Conservation (phyloP, 805 yeast genomes). For the Candida coquimbonensis region DNA sequence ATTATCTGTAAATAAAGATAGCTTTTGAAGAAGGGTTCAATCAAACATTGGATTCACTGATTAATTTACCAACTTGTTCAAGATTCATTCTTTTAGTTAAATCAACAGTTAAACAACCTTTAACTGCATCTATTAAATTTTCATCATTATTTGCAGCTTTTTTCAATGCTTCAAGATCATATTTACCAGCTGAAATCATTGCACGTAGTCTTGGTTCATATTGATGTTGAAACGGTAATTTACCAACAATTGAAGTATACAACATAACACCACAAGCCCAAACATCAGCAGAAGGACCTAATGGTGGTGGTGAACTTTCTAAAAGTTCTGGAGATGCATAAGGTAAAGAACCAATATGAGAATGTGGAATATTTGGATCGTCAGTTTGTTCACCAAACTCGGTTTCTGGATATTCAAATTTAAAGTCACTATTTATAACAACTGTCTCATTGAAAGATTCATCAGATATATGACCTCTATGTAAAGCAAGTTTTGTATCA, state of each 20-base stretch:
- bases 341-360: slow-evolving; percentile 83
- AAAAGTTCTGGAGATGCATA: slow-evolving; percentile 88
- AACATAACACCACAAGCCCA: slow-evolving; percentile 88
- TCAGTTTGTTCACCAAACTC: slow-evolving; percentile 1
- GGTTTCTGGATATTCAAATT: slow-evolving; percentile 11
- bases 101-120: slow-evolving; percentile 49
- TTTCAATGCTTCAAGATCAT: slow-evolving; percentile 39
- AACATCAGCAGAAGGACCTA: slow-evolving; percentile 66
- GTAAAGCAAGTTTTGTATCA: slow-evolving; percentile 17
- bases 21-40: too few relatives aligned
- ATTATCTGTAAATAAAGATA: too few relatives aligned
- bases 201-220: slow-evolving; percentile 74
- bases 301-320: slow-evolving; percentile 50
- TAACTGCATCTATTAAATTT: slow-evolving; percentile 30
- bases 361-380: slow-evolving; percentile 37
- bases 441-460: background rate
- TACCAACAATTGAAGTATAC: slow-evolving; percentile 67
- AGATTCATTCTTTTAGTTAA: slow-evolving; percentile 46
- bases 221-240: slow-evolving; percentile 77
- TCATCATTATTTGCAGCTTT: slow-evolving; percentile 29
- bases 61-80: slow-evolving; percentile 26
- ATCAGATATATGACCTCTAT: background rate
- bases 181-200: slow-evolving; percentile 62
- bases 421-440: slow-evolving; percentile 11
- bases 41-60: background rate